phyloP scores from a whole-genome alignment of 495 filamentous ascomycete genomes.

The Hyaloscypha bicolor region DNA sequence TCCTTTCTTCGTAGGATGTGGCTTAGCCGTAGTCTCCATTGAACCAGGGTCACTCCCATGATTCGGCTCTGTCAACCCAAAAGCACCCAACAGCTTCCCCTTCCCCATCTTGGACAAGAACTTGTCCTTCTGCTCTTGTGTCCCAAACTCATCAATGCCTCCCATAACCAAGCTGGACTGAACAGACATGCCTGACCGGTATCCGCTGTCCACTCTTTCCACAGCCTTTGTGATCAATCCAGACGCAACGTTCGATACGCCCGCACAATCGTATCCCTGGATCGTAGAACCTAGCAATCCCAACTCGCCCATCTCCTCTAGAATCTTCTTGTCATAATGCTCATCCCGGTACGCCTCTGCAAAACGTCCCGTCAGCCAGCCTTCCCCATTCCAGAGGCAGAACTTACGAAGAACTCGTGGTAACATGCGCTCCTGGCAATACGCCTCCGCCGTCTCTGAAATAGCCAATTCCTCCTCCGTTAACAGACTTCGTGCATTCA shows the following conservation, averaged over 20 bases:
- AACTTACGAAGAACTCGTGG: constrained; percentile 85
- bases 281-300: constrained; percentile 91
- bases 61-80: constrained; percentile 96
- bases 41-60: constrained; percentile 95
- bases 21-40: constrained; percentile 88
- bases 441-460: constrained; percentile 82
- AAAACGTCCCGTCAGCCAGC: constrained; percentile 23
- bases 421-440: constrained; percentile 86
- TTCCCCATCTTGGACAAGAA: constrained; percentile 83
- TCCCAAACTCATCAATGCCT: constrained; percentile 92
- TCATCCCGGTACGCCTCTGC: constrained; percentile 95
- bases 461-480: constrained; percentile 92
- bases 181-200: constrained; percentile 94
- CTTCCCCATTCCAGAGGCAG: neutral
- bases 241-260: constrained; percentile 85
- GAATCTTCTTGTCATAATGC: constrained; percentile 84
- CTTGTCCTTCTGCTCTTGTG: constrained; percentile 85
- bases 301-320: constrained; percentile 94
- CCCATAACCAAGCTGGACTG: constrained; percentile 96
- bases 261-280: constrained; percentile 92
- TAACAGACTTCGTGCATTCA: constrained; percentile 69
- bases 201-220: constrained; percentile 93
- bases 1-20: constrained; percentile 86
- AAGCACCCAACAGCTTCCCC: constrained; percentile 86
- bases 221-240: constrained; percentile 95